Percentiles rank a stretch among this genome's conserved stretches.
Conservation (phyloP, 2,329 filamentous ascomycete genomes). For the Verticillium nonalfalfae region DNA sequence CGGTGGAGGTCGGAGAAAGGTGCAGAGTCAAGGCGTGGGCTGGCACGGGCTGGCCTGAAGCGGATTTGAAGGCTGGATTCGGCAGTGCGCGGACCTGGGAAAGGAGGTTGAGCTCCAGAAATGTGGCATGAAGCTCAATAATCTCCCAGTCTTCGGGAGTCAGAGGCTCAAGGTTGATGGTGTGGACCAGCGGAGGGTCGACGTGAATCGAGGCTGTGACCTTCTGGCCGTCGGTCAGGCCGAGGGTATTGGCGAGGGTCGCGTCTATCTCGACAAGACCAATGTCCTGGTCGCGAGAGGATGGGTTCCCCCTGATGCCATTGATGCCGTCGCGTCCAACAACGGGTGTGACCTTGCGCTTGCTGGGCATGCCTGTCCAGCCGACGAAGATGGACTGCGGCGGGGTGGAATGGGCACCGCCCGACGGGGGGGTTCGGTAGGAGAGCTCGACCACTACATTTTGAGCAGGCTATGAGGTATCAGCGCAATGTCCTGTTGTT, state of each 20-base stretch:
- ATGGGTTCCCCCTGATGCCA: conserved; percentile 47
- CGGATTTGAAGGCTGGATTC: conserved; percentile 64
- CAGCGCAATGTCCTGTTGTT: neutral
- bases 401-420: neutral
- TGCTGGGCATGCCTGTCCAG: conserved; percentile 98
- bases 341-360: conserved; percentile 68
- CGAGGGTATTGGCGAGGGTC: conserved; percentile 71
- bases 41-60: conserved; percentile 41
- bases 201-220: conserved; percentile 68
- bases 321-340: conserved; percentile 69
- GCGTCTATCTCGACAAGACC: conserved; percentile 81
- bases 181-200: conserved; percentile 86
- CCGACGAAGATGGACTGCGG: conserved; percentile 75
- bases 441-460: conserved; percentile 93
- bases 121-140: conserved; percentile 93
- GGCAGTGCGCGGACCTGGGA: conserved; percentile 90
- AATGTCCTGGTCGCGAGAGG: conserved; percentile 66
- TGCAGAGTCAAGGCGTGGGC: conserved; percentile 84
- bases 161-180: conserved; percentile 92
- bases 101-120: conserved; percentile 88
- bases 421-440: conserved; percentile 51
- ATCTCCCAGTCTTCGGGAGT: conserved; percentile 98
- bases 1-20: conserved; percentile 90
- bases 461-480: conserved; percentile 63
- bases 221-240: conserved; percentile 75